Conservation (phyloP, 768 basidiomycete species). For the Amanita pallidorosea region DNA sequence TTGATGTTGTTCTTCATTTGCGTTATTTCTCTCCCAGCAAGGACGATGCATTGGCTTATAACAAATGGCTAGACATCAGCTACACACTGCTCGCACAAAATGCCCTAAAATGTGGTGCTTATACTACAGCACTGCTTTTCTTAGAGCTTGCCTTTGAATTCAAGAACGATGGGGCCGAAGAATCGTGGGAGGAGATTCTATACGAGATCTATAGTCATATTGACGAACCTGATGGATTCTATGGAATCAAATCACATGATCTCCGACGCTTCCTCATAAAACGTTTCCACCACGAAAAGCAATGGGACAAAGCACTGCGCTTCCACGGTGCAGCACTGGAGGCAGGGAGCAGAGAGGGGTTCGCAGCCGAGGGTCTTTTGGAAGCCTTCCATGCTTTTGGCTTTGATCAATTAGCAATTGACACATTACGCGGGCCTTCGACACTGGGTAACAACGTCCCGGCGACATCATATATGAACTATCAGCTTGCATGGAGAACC, state of each 20-base stretch:
- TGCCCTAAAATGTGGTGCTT: conserved; percentile 71
- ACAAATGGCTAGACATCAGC: conserved; percentile 78
- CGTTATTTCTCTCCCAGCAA: conserved; percentile 49
- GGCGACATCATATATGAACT: conserved; percentile 41
- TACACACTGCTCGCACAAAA: conserved; percentile 59
- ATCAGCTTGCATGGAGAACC: conserved; percentile 88
- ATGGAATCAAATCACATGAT: conserved; percentile 77
- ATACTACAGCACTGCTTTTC: conserved; percentile 84
- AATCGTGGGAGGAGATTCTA: conserved; percentile 52
- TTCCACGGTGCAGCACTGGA: conserved; percentile 84
- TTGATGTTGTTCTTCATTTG: conserved; percentile 72
- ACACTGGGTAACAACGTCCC: conserved; percentile 15
- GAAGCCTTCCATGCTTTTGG: conserved; percentile 84
- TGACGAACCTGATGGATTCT: conserved; percentile 97
- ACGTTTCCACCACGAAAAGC: conserved; percentile 84
- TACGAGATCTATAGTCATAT: conserved; percentile 93
- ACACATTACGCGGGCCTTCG: conserved; percentile 39
- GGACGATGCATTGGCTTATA: conserved; percentile 36
- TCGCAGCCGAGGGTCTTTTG: conserved; percentile 54
- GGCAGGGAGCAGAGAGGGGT: conserved; percentile 30
- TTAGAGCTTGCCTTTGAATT: conserved; percentile 69
- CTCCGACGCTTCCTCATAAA: conserved; percentile 72
- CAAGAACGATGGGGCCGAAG: conserved; percentile 14
- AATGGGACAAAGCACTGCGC: conserved; percentile 86
- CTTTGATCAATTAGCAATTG: conserved; percentile 79